Evolutionary conservation across 2,329 filamentous ascomycete genomes (phyloP), one percentile per base, ranked within the genome.

Genomic region (Ophiostoma himal-ulmi): DNA sequence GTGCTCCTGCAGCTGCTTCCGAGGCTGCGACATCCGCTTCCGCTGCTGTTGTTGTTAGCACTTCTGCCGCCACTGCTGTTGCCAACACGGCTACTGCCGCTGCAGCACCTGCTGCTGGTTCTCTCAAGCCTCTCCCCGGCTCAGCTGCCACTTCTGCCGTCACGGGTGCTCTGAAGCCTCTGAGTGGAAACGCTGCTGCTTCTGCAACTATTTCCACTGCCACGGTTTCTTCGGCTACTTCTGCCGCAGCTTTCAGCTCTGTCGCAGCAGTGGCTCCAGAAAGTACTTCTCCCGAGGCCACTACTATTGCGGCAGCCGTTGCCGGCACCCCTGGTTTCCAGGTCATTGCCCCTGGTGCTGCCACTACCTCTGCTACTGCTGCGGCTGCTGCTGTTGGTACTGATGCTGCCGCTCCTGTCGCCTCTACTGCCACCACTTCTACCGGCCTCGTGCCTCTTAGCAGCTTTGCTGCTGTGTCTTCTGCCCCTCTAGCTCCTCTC

Each of bases 51-150:
- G 52, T 26, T 26, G 52, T 57, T 3, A 57, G 22, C 52, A 57
- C 52, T 26, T 22, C 52, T 26, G 11, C 52, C 22, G 22, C 52
- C 11, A 10, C 52, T 14, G n/a, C 17, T 8, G 22, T 26, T 11
- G 10, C 30, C 52, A 57, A 57, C 22, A 26, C 52, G n/a, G 52
- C 52, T 8, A 22, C 52, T 10, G 17, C 48, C n/a, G 52, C 54
- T 11, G 37, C 69, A 8, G 30, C 70, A 20, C 48, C 70, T 20
- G 37, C 73, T 10, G 68, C 70, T 1, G 67, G n/a, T 10, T 2
- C 67, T 11, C 70, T 73, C 30, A 73, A 72, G 72, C 70, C 71
- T n/a, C 72, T 72, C 8, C 70, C 69, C 34, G 10, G 52, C 22
- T 14, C 26, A 14, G 48, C 67, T 41, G 48, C 37, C 10, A 22